A percentile compares a stretch with the other conserved stretches of the same genome.
These are phyloP conservation scores for Phyllosticta capitalensis DNA, from an alignment of 2,329 filamentous ascomycete genomes.

Conservation along the genomic window DNA sequence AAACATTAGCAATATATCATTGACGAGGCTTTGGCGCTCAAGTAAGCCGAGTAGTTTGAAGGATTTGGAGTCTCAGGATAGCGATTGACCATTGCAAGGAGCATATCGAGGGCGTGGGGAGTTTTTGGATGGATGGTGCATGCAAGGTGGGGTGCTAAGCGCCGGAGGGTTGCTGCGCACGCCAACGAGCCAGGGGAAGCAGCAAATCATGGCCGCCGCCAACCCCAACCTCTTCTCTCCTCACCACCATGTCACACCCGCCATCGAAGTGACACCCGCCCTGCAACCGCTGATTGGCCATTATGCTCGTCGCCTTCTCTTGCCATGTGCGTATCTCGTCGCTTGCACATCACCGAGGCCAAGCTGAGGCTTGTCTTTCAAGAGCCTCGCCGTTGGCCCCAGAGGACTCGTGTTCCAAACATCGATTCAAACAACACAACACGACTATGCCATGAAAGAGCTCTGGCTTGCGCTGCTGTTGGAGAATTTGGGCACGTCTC, in stretches of 20 bases:
- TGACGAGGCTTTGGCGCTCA: neutral
- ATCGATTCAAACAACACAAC: neutral
- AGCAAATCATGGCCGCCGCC: constrained; percentile 8
- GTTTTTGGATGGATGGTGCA: neutral
- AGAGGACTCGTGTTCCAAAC: neutral
- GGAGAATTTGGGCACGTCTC: neutral
- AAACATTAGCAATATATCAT: neutral
- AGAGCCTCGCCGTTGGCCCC: neutral
- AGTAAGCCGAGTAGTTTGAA: neutral
- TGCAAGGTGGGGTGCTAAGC: neutral
- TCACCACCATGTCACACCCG: constrained; percentile 7
- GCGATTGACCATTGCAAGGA: neutral
- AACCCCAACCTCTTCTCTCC: constrained; percentile 2
- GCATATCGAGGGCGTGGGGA: neutral
- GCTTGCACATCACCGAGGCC: neutral
- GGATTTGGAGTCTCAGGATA: neutral
- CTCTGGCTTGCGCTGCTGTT: neutral
- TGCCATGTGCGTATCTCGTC: neutral
- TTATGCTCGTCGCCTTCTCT: neutral
- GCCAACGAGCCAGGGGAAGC: neutral
- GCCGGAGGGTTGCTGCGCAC: neutral
- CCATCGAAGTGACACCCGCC: neutral
- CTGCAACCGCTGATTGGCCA: neutral
- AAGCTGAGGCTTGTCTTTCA: neutral
- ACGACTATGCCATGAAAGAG: neutral